A percentile compares a stretch with the other conserved stretches of the same genome.
Conservation (phyloP, 305 asterid species). For the Fraxinus greggii region DNA sequence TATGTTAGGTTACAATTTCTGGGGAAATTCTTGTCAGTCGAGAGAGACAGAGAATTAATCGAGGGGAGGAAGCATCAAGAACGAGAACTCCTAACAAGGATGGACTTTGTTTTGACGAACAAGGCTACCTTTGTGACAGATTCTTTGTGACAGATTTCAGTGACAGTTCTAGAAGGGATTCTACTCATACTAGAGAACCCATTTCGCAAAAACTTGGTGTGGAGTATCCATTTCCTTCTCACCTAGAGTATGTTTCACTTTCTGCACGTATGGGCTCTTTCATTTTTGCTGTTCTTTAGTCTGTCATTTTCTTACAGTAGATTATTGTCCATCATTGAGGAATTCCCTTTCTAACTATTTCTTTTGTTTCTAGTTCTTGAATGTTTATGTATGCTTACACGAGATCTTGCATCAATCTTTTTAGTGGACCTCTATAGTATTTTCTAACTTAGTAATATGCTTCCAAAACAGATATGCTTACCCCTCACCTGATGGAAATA, state of each 20-base stretch:
- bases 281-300: not conserved
- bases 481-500: conserved; percentile 93
- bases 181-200: conserved; percentile 44
- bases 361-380: not conserved
- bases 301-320: not conserved
- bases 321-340: conserved; percentile 1
- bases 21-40: conserved; percentile 70
- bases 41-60: conserved; percentile 50
- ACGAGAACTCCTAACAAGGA: conserved; percentile 32
- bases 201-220: conserved; percentile 82
- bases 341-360: not conserved
- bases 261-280: not conserved
- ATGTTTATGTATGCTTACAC: not conserved
- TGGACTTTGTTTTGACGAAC: conserved; percentile 26
- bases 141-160: conserved; percentile 25
- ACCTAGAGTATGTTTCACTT: conserved; percentile 67
- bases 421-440: not conserved
- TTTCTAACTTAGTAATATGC: conserved; percentile 21
- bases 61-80: conserved; percentile 35
- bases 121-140: conserved; percentile 32
- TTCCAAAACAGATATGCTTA: conserved; percentile 69
- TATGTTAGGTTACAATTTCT: conserved; percentile 64
- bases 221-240: conserved; percentile 87
- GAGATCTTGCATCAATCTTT: conserved; percentile 13
- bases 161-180: conserved; percentile 29